These are phyloP conservation scores for Aspergillus bombycis DNA, from an alignment of 2,329 filamentous ascomycete species.

Conservation along the genomic window DNA sequence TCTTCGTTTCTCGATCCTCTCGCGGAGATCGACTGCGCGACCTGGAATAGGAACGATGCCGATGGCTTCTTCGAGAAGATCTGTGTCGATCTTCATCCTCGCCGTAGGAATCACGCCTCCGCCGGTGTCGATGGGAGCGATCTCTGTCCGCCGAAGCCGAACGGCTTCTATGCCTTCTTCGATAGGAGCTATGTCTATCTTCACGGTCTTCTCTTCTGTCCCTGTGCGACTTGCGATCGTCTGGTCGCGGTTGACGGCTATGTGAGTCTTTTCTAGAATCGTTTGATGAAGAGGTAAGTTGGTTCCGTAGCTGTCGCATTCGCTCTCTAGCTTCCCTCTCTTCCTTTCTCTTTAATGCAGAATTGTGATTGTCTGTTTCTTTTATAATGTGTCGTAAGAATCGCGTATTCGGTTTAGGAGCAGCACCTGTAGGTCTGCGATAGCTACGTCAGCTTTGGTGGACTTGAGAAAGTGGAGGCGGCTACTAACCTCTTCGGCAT, in stretches of 20 bases:
- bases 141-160: conserved; percentile 30
- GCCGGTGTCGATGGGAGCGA: conserved; percentile 27
- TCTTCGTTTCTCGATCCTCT: conserved; percentile 10
- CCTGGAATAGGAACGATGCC: conserved; percentile 24
- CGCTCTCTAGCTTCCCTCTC: conserved; percentile 75
- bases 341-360: conserved; percentile 80
- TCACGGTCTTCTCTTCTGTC: conserved; percentile 27
- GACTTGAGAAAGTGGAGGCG: conserved; percentile 4
- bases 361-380: conserved; percentile 87
- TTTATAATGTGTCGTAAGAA: conserved; percentile 88
- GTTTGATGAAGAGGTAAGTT: conserved; percentile 35
- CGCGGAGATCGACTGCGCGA: conserved; percentile 27
- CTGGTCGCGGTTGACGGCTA: conserved; percentile 17
- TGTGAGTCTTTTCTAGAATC: conserved; percentile 39
- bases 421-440: conserved; percentile 63
- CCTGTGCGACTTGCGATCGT: conserved; percentile 23
- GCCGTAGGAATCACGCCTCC: conserved; percentile 25
- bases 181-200: conserved; percentile 30
- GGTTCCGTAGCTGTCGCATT: conserved; percentile 60
- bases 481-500: conserved; percentile 54
- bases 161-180: conserved; percentile 32
- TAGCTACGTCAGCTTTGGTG: conserved; percentile 10
- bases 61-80: conserved; percentile 18
- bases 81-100: conserved; percentile 20
- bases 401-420: conserved; percentile 85